Percentiles rank a stretch among this genome's conserved stretches.
Conservation (phyloP, 139 green algal genomes). For the Nannochloris sp. region DNA sequence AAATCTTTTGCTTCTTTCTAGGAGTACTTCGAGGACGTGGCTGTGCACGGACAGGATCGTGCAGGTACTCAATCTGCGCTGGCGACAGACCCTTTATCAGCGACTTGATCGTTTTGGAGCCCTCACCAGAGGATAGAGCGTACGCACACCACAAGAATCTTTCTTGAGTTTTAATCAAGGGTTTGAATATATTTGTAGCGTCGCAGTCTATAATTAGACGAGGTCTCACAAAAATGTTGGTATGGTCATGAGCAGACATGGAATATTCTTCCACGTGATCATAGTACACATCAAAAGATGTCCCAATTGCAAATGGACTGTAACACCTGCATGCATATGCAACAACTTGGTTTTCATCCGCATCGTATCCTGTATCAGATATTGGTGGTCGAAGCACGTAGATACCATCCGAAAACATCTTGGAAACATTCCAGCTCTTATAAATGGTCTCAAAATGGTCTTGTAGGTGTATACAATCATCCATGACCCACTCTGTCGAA, state of each 20-base stretch:
- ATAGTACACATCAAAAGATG: constrained; percentile 1
- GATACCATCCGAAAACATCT: background rate
- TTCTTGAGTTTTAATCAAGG: background rate
- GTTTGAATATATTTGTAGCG: background rate
- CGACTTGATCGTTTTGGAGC: too few relatives aligned
- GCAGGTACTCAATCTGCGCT: too few relatives aligned
- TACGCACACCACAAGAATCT: too few relatives aligned
- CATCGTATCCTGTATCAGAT: background rate
- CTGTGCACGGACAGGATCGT: too few relatives aligned
- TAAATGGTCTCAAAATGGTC: too few relatives aligned
- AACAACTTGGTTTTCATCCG: background rate
- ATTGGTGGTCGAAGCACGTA: background rate
- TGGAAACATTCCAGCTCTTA: background rate
- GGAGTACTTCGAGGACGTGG: too few relatives aligned
- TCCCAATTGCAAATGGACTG: background rate
- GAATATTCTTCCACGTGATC: background rate
- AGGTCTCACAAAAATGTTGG: background rate
- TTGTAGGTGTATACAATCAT: too few relatives aligned
- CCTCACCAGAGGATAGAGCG: too few relatives aligned
- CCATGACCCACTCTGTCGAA: too few relatives aligned
- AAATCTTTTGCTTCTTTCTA: too few relatives aligned
- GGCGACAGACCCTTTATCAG: too few relatives aligned
- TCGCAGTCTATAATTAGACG: background rate
- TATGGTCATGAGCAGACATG: background rate
- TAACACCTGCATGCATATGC: background rate